phyloP scores from a whole-genome alignment of 306 rosid genomes.

The Senna siamea region DNA sequence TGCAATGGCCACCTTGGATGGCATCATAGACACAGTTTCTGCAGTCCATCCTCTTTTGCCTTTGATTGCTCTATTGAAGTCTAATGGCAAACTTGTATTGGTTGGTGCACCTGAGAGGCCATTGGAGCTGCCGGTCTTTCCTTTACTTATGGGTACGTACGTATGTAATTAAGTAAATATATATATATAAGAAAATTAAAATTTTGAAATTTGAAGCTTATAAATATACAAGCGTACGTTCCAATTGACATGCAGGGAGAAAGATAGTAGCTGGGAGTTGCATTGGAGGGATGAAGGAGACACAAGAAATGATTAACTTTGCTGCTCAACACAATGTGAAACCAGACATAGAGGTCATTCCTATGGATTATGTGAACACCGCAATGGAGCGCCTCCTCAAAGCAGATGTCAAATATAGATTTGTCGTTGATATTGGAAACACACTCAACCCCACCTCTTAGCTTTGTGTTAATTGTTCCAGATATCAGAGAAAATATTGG shows the following conservation, averaged over 20 bases:
- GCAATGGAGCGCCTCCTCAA: conserved; percentile 56
- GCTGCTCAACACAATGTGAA: conserved; percentile 55
- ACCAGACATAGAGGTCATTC: conserved; percentile 55
- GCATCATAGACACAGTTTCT: conserved; percentile 62
- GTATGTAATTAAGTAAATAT: no score
- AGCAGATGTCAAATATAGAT: conserved; percentile 61
- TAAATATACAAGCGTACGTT: no score
- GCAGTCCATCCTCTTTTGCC: conserved; percentile 51
- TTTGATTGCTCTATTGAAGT: conserved; percentile 46
- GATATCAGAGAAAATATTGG: background rate
- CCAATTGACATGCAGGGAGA: no score
- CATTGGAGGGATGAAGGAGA: conserved; percentile 57
- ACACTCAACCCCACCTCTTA: conserved; percentile 38
- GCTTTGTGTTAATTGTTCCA: background rate
- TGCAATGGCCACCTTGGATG: conserved; percentile 52
- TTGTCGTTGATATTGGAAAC: conserved; percentile 57
- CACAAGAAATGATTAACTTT: conserved; percentile 62
- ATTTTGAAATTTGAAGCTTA: no score
- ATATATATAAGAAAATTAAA: no score
- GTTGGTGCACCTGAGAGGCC: conserved; percentile 57
- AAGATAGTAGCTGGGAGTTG: conserved; percentile 45
- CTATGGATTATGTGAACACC: conserved; percentile 53
- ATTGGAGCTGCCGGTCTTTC: conserved; percentile 43
- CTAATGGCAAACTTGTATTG: conserved; percentile 57
- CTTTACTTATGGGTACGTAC: conserved; percentile 46